phyloP scores from a whole-genome alignment of 1,284 basidiomycete genomes.

The Cryptococcus sp. region DNA sequence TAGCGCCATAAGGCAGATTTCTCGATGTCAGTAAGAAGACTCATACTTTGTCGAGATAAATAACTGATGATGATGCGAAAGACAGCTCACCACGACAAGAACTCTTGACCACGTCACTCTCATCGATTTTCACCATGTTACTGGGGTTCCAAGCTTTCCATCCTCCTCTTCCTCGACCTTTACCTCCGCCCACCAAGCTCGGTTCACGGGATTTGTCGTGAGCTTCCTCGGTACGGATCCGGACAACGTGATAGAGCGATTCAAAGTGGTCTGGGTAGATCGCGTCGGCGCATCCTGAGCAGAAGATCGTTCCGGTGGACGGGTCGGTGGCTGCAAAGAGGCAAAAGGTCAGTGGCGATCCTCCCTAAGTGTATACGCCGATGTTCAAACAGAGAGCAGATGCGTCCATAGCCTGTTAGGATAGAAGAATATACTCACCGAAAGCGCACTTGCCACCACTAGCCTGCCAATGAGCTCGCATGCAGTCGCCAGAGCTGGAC shows the following conservation, averaged over 20 bases:
- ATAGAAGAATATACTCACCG: slow-evolving; percentile 59
- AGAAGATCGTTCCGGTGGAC: slow-evolving; percentile 63
- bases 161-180: slow-evolving; percentile 34
- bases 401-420: not conserved
- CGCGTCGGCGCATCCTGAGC: slow-evolving; percentile 63
- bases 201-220: slow-evolving; percentile 59
- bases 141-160: slow-evolving; percentile 35
- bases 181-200: slow-evolving; percentile 56
- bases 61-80: too few species aligned
- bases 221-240: slow-evolving; percentile 59
- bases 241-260: slow-evolving; percentile 50
- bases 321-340: slow-evolving; percentile 60
- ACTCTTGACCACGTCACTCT: slow-evolving; percentile 16
- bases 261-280: slow-evolving; percentile 59
- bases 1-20: slow-evolving; percentile 41
- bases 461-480: slow-evolving; percentile 31
- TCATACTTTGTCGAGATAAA: too few species aligned
- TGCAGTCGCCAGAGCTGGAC: slow-evolving; percentile 25
- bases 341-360: not conserved
- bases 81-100: slow-evolving; percentile 37
- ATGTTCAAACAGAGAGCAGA: too few species aligned
- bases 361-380: too few species aligned
- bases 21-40: not conserved
- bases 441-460: slow-evolving; percentile 60
- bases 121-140: slow-evolving; percentile 19